Base-by-base conservation (phyloP, 2,329 filamentous ascomycete species). In the Talaromyces sp. region DNA sequence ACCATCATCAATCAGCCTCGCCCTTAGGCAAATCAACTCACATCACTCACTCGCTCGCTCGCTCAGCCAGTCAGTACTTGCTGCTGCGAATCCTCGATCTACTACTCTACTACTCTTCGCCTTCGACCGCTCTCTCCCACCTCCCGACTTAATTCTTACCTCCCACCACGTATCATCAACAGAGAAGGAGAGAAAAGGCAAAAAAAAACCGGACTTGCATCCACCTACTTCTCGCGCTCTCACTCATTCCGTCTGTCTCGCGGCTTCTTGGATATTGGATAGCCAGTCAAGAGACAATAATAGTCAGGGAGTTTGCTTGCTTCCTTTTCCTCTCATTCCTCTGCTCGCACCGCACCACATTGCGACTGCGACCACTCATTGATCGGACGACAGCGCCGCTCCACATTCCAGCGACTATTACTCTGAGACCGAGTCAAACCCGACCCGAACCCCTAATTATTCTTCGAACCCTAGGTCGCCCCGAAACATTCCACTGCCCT, bases 401-500 rank as follows among this genome's bases (percentile, higher is more conserved):
- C 60, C 23, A 27, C 60, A 64, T 63, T 63, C 62, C 53, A 60
- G 31, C 23, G 18, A 47, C 18, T 47, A 47, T 47, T 47, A 31
- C 50, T 28, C 31, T 31, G 14, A 51, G 23, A n/a, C 31, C 27
- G 18, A 54, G 28, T 52, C 33, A 57, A 33, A 57, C 31, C 28
- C 50, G n/a, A 47, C 56, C 55, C 60, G 33, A 12, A 3, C n/a
- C 23, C 44, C 44, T 27, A 47, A 27, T 23, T 27, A 60, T 60
- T 59, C 51, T 28, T 36, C 56, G 51, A 55, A 12, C 34, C 55
- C 18, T 44, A 27, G 53, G 23, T 47, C 52, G 59, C 57, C 56
- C 40, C 53, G 44, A 50, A 53, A 60, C 61, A 63, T 63, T 60
- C 61, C 57, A 57, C 61, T 52, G 36, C 56, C n/a, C 57, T 51